A percentile compares a stretch with the other conserved stretches of the same genome.
Conservation (phyloP, 1,284 basidiomycete genomes). For the Marasmius fiardii region DNA sequence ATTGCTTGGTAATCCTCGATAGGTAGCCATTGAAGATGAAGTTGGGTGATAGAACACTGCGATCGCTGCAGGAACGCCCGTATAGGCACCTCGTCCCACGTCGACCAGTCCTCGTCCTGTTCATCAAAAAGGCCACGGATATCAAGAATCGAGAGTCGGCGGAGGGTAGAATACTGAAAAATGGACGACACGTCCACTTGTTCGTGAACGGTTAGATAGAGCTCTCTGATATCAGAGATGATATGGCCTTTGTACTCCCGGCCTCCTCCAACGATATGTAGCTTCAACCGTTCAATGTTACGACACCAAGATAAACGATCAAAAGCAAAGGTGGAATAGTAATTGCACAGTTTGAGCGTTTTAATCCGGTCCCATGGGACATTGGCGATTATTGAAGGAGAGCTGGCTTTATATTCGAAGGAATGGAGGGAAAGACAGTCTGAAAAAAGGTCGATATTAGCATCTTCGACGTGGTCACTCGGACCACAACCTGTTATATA, state of each 20-base stretch:
- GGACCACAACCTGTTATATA: background rate
- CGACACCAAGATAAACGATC: background rate
- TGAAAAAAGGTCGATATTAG: background rate
- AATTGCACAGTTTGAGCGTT: background rate
- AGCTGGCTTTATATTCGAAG: background rate
- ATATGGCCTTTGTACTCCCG: background rate
- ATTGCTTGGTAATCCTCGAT: background rate
- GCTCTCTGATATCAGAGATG: background rate
- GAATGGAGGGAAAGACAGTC: background rate
- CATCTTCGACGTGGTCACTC: background rate
- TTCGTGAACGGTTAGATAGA: background rate
- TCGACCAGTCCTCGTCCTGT: background rate
- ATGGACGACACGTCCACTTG: slow-evolving; percentile 1
- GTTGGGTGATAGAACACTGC: background rate
- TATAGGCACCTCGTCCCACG: background rate
- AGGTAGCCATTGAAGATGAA: background rate
- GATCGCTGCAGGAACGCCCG: background rate
- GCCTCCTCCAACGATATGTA: background rate
- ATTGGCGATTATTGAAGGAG: background rate
- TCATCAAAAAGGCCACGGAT: background rate
- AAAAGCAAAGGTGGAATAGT: background rate
- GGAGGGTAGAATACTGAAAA: background rate
- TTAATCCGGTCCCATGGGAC: background rate
- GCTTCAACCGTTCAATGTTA: background rate
- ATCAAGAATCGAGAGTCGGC: background rate